phyloP scores from a whole-genome alignment of 768 basidiomycete genomes.

The Lyophyllum atratum region DNA sequence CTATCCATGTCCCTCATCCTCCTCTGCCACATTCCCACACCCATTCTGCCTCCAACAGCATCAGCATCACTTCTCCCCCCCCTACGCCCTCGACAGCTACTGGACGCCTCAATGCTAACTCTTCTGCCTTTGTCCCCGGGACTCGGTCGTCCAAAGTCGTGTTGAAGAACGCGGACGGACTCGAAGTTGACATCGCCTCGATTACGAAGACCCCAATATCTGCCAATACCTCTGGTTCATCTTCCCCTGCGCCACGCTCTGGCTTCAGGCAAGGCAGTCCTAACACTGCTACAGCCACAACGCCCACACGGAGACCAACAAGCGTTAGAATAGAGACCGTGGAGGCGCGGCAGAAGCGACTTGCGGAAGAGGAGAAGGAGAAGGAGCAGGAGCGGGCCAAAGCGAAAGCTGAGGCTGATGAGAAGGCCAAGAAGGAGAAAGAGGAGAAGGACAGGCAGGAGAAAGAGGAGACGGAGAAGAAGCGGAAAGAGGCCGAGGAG shows the following conservation, averaged over 20 bases:
- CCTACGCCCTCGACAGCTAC: conserved; percentile 63
- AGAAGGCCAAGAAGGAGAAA: conserved; percentile 41
- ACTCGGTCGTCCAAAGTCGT: conserved; percentile 45
- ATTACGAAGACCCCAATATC: conserved; percentile 50
- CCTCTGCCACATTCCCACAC: conserved; percentile 49
- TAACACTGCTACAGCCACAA: conserved; percentile 21
- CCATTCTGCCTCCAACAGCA: conserved; percentile 46
- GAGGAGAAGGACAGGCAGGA: conserved; percentile 31
- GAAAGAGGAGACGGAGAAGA: conserved; percentile 29
- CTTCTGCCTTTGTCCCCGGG: conserved; percentile 67
- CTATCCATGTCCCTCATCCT: conserved; percentile 45
- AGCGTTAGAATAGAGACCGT: conserved; percentile 67
- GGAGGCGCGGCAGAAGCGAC: conserved; percentile 44
- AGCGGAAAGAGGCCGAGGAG: conserved; percentile 31
- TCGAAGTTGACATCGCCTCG: conserved; percentile 59
- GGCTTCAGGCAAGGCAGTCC: conserved; percentile 40
- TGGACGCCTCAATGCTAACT: conserved; percentile 60
- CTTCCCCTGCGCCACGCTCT: conserved; percentile 31
- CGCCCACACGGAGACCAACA: conserved; percentile 35
- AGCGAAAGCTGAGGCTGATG: conserved; percentile 44
- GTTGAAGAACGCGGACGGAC: conserved; percentile 66
- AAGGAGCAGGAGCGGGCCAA: conserved; percentile 45
- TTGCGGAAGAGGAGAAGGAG: conserved; percentile 47
- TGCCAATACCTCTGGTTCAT: conserved; percentile 38
- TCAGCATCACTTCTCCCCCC: conserved; percentile 62